These are phyloP conservation scores for Xylaria sp. DNA, from an alignment of 2,329 filamentous ascomycete genomes.

Conservation along the genomic window DNA sequence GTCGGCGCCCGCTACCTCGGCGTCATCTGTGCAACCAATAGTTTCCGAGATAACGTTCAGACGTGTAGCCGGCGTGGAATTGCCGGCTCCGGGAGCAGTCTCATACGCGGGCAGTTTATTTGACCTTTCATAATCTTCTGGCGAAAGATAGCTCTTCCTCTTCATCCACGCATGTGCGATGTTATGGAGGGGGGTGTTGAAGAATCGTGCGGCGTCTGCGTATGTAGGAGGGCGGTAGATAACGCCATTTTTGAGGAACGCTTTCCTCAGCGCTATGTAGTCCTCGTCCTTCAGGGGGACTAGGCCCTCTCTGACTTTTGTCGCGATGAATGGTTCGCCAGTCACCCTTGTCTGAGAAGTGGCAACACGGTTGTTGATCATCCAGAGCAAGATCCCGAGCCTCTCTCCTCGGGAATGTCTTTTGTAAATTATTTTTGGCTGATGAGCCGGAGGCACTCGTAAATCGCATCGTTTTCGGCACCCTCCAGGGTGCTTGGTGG, in stretches of 20 bases:
- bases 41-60: constrained; percentile 16
- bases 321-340: not conserved
- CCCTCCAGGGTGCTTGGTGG: constrained; percentile 26
- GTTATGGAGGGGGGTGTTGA: constrained; percentile 13
- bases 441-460: constrained; percentile 29
- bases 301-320: not conserved
- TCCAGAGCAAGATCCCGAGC: constrained; percentile 4
- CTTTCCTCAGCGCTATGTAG: constrained; percentile 5
- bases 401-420: not conserved
- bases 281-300: constrained; percentile 6
- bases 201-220: constrained; percentile 16
- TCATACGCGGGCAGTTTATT: constrained; percentile 19
- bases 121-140: constrained; percentile 19
- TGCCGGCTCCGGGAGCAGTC: constrained; percentile 13
- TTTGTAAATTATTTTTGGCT: not conserved
- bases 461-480: constrained; percentile 36
- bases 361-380: not conserved
- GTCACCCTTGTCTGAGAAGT: not conserved
- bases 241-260: constrained; percentile 12
- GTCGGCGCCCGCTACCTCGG: not conserved
- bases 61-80: constrained; percentile 8
- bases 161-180: constrained; percentile 18
- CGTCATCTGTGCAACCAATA: not conserved
- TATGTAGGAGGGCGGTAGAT: constrained; percentile 28
- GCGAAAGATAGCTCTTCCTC: constrained; percentile 27